Base-by-base conservation (phyloP, 75 land plant species). In the Pinus taeda region DNA sequence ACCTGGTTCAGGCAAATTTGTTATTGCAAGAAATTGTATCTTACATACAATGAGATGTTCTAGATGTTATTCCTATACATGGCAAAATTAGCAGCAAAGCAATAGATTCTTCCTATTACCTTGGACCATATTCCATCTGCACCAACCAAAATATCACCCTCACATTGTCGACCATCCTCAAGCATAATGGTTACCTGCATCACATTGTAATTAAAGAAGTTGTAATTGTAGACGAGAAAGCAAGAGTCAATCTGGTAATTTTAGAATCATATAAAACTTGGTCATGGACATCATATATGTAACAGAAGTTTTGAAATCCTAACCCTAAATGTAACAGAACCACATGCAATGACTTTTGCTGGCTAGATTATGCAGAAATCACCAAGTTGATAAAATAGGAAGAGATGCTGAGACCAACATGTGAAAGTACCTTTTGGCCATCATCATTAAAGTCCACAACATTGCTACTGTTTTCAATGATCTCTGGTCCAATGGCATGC, bases 71-170 rank as follows among this genome's bases (percentile, higher is more conserved):
- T 69, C 71, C 71, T 37, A 36, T 36, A 20, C 49, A 37, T 13
- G n/a, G 42, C 21, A 42, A 18, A 11, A 29, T 20, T 69, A 69
- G 3, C 33, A 39, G n/a, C 42, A 8, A 37, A 42, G 0, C n/a
- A 69, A 21, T 0, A 8, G 8, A 69, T 37, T 69, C 22, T 13
- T 22, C n/a, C 9, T 7, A 49, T 57, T 64, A 85, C 86, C 83
- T 81, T 87, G n/a, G 88, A 87, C 39, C 88, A 73, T 33, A 87
- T 87, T 11, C 88, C 88, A 78, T 87, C 88, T 22, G 88, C 88
- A 78, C 88, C 88, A 29, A 87, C 86, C 53, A 87, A 78, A 39
- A 87, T 57, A 60, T 87, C 88, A 45, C 88, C 88, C 70, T 84
- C 83, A 30, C 74, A 76, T 24, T 59, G 45, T 60, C 83, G 74